Evolutionary conservation across 2,329 filamentous ascomycete species (phyloP), one percentile per base, ranked within the genome.

Genomic region (Trichoderma atroviride): DNA sequence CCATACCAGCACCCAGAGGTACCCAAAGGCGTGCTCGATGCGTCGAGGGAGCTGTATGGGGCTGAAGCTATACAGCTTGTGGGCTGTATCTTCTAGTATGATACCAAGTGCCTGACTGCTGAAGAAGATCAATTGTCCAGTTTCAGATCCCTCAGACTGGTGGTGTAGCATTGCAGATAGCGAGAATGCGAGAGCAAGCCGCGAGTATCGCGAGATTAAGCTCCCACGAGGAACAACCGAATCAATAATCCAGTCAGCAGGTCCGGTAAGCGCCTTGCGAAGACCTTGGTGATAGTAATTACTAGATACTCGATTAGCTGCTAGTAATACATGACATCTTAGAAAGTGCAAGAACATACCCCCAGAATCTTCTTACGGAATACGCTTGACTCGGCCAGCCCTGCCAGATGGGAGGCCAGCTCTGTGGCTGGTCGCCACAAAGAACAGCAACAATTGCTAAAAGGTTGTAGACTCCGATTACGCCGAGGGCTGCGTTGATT

Each of bases 261-360:
- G 40, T n/a, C 59, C 59, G 50, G 27, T 50, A 3, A 61, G 40
- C 27, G 59, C 59, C 40, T 50, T 61, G 40, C 59, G 59, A 40
- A 50, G 16, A 61, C 59, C 59, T 61, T 61, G 40, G 27, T 61
- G 59, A 50, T 61, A 50, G 19, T 61, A 61, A 33, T 61, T 61
- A 40, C 59, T 61, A 27, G 27, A 35, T 61, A 60, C 27, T 61
- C 19, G 7, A 50, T 61, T 47, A 61, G 59, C 59, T 19, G 40
- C 9, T 10, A 50, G 27, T 16, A 61, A 29, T 53, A 53, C 50
- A n/a, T n/a, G 4, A 7, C 24, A n/a, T n/a, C n/a, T n/a, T 16
- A 29, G 11, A 29, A 29, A 11, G 24, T 53, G 50, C 4, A 19
- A 5, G 29, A 53, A 53, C 50, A 53, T 53, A 53, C 50, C 50